Percentiles rank a stretch among this genome's conserved stretches.
phyloP scores from a whole-genome alignment of 2,329 filamentous ascomycete genomes.

The Sarocladium strictum region DNA sequence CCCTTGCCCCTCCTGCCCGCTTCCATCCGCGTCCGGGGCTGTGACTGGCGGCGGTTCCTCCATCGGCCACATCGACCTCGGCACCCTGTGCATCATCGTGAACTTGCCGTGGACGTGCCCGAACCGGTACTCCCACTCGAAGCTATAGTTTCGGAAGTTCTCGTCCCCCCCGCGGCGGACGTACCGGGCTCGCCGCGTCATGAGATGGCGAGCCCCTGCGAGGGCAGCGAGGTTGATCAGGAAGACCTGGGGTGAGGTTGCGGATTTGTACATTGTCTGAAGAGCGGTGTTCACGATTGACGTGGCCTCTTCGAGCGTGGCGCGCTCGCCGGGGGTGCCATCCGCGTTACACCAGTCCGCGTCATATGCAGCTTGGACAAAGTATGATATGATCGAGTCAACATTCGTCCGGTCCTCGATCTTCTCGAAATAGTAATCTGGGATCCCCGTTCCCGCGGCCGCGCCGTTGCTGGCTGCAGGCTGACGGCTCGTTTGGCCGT shows the following conservation, averaged over 20 bases:
- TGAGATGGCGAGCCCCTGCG: slow-evolving; percentile 46
- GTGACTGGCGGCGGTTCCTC: slow-evolving; percentile 11
- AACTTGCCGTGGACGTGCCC: slow-evolving; percentile 48
- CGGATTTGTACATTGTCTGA: slow-evolving; percentile 44
- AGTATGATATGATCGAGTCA: slow-evolving; percentile 49
- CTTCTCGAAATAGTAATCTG: slow-evolving; percentile 28
- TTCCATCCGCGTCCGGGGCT: slow-evolving; percentile 11
- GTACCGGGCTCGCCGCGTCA: slow-evolving; percentile 33
- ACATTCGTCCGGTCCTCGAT: slow-evolving; percentile 46
- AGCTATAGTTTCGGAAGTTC: slow-evolving; percentile 40
- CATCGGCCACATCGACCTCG: slow-evolving; percentile 32
- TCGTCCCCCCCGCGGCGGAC: slow-evolving; percentile 37
- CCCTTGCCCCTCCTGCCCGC: slow-evolving; percentile 12
- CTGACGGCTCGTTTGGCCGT: neutral
- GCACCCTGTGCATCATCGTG: slow-evolving; percentile 43
- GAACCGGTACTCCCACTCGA: slow-evolving; percentile 50
- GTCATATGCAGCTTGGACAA: slow-evolving; percentile 43
- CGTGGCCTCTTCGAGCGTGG: slow-evolving; percentile 45
- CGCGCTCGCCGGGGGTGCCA: slow-evolving; percentile 35
- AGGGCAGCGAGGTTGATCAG: slow-evolving; percentile 54
- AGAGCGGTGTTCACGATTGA: slow-evolving; percentile 50
- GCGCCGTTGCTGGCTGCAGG: neutral
- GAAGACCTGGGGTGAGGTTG: slow-evolving; percentile 47
- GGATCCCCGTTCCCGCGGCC: slow-evolving; percentile 12
- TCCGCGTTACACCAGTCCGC: slow-evolving; percentile 46